phyloP scores from a whole-genome alignment of 2,329 filamentous ascomycete species.

The Aspergillus bombycis region DNA sequence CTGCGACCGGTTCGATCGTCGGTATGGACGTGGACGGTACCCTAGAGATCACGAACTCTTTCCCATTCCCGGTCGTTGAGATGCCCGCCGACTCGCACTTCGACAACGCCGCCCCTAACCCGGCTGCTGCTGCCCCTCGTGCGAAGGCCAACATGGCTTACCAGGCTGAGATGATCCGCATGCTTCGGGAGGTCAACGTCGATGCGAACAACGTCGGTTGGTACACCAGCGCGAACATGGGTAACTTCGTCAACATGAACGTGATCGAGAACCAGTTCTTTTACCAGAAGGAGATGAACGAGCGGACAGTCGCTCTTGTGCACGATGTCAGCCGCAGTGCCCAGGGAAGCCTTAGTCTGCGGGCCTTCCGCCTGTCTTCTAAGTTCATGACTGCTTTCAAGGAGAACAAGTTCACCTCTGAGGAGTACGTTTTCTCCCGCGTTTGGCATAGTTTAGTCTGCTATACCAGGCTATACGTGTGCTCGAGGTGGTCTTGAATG shows the following conservation, averaged over 20 bases:
- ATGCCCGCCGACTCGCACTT: constrained; percentile 72
- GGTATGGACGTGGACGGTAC: constrained; percentile 85
- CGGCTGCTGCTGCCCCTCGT: constrained; percentile 85
- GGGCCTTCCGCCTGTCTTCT: constrained; percentile 87
- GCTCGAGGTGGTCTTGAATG: constrained; percentile 2
- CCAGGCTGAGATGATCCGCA: constrained; percentile 96
- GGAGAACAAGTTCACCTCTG: constrained; percentile 96
- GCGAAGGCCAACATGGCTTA: constrained; percentile 88
- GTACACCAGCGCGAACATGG: constrained; percentile 99
- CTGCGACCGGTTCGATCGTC: constrained; percentile 85
- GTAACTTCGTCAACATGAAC: constrained; percentile 93
- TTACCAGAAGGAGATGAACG: constrained; percentile 92
- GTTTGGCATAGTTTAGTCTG: neutral
- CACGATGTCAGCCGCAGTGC: constrained; percentile 95
- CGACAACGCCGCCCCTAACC: constrained; percentile 67
- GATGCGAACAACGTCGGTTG: constrained; percentile 97
- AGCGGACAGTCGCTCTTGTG: constrained; percentile 83
- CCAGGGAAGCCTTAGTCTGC: constrained; percentile 84
- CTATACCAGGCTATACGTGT: neutral
- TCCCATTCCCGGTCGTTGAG: constrained; percentile 88
- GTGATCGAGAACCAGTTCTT: constrained; percentile 98
- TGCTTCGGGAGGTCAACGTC: constrained; percentile 94
- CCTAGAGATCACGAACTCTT: constrained; percentile 91
- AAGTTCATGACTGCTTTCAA: constrained; percentile 90
- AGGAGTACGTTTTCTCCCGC: constrained; percentile 68